Evolutionary conservation across 441 rosid genomes (phyloP), one percentile per base, ranked within the genome.

Genomic region (Jatropha podagrica): DNA sequence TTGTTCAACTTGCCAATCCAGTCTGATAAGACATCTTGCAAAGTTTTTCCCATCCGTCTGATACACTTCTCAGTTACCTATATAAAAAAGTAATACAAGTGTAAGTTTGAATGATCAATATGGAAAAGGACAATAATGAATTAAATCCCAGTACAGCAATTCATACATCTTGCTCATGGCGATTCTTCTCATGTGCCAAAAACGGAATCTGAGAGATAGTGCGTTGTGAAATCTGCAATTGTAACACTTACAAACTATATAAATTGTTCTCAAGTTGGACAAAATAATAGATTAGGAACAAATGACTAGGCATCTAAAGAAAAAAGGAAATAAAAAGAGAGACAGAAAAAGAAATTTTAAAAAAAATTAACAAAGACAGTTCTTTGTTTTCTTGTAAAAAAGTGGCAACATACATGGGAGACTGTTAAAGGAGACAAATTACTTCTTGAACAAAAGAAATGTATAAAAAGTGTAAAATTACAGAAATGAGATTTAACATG

Each of bases 41-140:
- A 78, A 13, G 94, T 68, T 46, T 20, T 51, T 4, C 60, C 51
- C 75, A 48, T 76, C 61, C 80, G 88, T 77, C 90, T 72, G 65
- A 95, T 88, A 83, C 95, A 92, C 74, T 88, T 92, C 79, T 84
- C 91, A 4, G 98, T 95, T 74, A 93, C 85, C 98, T 95, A 78
- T 27, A 67, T 41, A 83, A 78, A 37, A 78, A 15, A 73, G 55
- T 52, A 67, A 73, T 0, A 11, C n/a, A 46, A 66, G 75, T 77
- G 63, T 80, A 54, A 6, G 5, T n/a, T 52, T 27, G 26, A 55
- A 20, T 7, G 8, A 52, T 52, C 41, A 41, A 62, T 32, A 54
- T 4, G 11, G 7, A 51, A 15, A n/a, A 49, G 7, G 9, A 51
- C 27, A n/a, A 12, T 9, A 14, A 26, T 1, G 15, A 23, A 71